Base-by-base conservation (phyloP, 176 grass and related monocot genomes). In the Themeda triandra region DNA sequence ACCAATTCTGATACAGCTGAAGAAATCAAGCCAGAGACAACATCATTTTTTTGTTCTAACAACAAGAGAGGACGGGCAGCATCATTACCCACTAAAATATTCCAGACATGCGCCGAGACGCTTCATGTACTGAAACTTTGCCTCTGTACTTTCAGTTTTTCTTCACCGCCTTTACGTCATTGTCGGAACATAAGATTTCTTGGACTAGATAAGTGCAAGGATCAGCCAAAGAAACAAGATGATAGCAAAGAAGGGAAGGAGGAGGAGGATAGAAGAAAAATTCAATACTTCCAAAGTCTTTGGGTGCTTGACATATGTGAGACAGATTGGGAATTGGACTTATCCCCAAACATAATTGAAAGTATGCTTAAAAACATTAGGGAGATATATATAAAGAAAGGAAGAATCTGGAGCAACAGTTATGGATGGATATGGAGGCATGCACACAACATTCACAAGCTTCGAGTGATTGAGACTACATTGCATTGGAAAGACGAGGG, bases 391-490 rank as follows among this genome's bases (percentile, higher is more conserved):
- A 69, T 78, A 85, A 33, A 45, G 12, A 69, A 24, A 0, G 83
- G 63, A 30, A 44, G 25, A 76, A 69, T 58, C 13, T 85, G 83
- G 83, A 0, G 3, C 17, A 59, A 10, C 0, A 15, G 1, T 15
- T 8, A 44, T 69, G 33, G 19, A 24, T 85, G 83, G 83, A 58
- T 27, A 44, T 69, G 83, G 83, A 42, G 46, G 17, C 32, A 21
- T 24, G 8, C 69, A 1, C 12, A 5, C 0, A 77, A 69, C 4
- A 36, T 77, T 17, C 62, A 21, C 21, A 84, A 77, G 63, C 82
- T 84, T 23, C 59, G 14, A 48, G 13, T 17, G 10, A 48, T 48
- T 48, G 45, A 48, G 45, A 13, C 45, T 48, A 48, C 45, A 1
- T 48, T 3, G 4, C 45, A 13, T 6, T 48, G 45, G 45, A 4